These are phyloP conservation scores for Candida caryicola DNA, from an alignment of 805 yeast genomes.

Conservation along the genomic window DNA sequence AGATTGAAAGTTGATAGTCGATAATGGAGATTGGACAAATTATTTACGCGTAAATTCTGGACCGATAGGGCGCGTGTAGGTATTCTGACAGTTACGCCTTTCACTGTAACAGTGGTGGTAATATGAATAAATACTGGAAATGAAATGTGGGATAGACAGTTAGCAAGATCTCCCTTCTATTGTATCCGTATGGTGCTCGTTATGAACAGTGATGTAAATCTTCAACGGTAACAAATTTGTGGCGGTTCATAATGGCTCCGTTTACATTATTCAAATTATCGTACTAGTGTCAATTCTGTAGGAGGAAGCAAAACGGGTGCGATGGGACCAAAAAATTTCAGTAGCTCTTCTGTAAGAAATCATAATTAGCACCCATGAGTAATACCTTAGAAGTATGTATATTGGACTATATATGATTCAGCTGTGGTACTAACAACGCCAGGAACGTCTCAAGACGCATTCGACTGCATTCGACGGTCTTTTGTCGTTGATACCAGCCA, in stretches of 20 bases:
- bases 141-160: too few relatives aligned
- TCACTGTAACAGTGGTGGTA: too few relatives aligned
- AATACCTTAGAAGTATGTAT: constrained; percentile 58
- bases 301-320: too few relatives aligned
- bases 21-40: background rate
- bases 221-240: too few relatives aligned
- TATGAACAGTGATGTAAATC: too few relatives aligned
- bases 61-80: background rate
- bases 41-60: background rate
- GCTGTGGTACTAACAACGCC: constrained; percentile 20
- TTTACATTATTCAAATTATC: too few relatives aligned
- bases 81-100: background rate
- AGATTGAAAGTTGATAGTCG: background rate
- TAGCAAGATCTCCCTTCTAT: too few relatives aligned
- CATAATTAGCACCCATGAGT: constrained; percentile 35
- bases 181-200: too few relatives aligned
- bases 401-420: background rate
- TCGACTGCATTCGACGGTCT: constrained; percentile 85
- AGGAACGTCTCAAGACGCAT: constrained; percentile 77
- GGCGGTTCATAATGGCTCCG: too few relatives aligned
- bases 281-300: too few relatives aligned
- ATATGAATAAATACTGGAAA: too few relatives aligned
- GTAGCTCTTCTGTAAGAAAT: background rate
- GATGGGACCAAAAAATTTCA: background rate
- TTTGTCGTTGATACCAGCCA: constrained; percentile 88